A percentile compares a stretch with the other conserved stretches of the same genome.
Evolutionary conservation across 768 basidiomycete genomes (phyloP).

Genomic region (Tephrocybe sp.): DNA sequence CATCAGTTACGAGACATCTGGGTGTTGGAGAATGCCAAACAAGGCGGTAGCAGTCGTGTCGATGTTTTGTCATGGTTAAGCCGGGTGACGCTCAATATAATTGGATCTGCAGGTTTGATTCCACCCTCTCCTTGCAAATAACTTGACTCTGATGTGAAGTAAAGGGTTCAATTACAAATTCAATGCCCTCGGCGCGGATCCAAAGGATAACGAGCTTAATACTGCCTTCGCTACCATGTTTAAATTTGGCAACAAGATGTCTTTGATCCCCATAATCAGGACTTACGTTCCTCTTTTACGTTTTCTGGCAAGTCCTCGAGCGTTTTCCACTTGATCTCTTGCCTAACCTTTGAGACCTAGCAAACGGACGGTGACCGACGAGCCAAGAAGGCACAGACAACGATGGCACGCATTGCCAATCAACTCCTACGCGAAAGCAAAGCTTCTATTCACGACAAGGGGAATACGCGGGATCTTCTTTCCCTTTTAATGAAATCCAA

Average conservation of each 20-base stretch:
- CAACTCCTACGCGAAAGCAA: conserved; percentile 46
- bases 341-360: conserved; percentile 6
- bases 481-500: conserved; percentile 49
- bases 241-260: conserved; percentile 34
- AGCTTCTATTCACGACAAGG: conserved; percentile 17
- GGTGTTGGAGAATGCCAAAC: conserved; percentile 32
- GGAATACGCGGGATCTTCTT: conserved; percentile 46
- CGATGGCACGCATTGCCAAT: conserved; percentile 41
- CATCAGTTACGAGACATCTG: conserved; percentile 50
- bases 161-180: conserved; percentile 30
- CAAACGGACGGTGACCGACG: conserved; percentile 18
- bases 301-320: conserved; percentile 27
- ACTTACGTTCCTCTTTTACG: conserved; percentile 32
- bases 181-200: conserved; percentile 21
- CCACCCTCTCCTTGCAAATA: conserved; percentile 26
- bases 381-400: conserved; percentile 25
- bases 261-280: conserved; percentile 25
- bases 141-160: background rate
- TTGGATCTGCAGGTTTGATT: conserved; percentile 63
- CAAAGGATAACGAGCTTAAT: conserved; percentile 42
- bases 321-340: background rate
- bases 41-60: conserved; percentile 31
- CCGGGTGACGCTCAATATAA: conserved; percentile 71
- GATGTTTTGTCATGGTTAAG: conserved; percentile 68
- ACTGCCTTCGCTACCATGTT: conserved; percentile 48